Percentiles rank a stretch among this genome's conserved stretches.
These are phyloP conservation scores for Fraxinus paxiana DNA, from an alignment of 305 asterid genomes.

Conservation along the genomic window DNA sequence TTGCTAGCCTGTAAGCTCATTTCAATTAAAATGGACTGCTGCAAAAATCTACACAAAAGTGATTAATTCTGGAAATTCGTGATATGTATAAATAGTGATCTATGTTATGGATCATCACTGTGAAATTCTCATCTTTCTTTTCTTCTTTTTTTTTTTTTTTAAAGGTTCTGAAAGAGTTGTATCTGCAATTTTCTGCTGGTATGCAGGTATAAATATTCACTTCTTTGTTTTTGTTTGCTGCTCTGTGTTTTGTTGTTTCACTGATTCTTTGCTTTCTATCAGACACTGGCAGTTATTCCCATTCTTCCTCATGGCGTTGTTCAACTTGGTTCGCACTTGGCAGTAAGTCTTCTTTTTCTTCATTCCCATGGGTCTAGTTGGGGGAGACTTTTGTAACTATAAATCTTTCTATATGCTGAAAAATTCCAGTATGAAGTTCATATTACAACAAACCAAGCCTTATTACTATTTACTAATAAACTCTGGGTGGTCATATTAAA, in stretches of 20 bases:
- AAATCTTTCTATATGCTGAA: background rate
- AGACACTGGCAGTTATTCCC: conserved; percentile 72
- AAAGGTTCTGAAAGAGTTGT: conserved; percentile 54
- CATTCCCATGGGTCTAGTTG: background rate
- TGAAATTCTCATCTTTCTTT: conserved; percentile 5
- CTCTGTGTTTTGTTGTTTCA: conserved; percentile 6
- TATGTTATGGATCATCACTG: conserved; percentile 5
- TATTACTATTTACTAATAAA: background rate
- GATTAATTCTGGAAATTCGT: background rate
- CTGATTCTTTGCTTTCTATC: conserved; percentile 22
- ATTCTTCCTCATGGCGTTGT: conserved; percentile 78
- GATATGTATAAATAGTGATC: background rate
- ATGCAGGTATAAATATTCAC: conserved; percentile 47
- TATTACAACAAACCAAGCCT: background rate
- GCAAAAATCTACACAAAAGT: background rate
- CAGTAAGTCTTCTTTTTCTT: conserved; percentile 41
- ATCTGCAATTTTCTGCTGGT: conserved; percentile 64
- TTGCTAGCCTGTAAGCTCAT: background rate
- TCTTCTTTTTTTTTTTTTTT: background rate
- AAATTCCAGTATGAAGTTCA: background rate
- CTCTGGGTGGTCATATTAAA: background rate
- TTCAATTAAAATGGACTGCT: background rate
- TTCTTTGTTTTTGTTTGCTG: background rate
- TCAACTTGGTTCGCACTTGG: conserved; percentile 61
- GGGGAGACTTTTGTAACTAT: background rate